Evolutionary conservation across 345 rosid genomes (phyloP).

Genomic region (Syzygium aqueum): DNA sequence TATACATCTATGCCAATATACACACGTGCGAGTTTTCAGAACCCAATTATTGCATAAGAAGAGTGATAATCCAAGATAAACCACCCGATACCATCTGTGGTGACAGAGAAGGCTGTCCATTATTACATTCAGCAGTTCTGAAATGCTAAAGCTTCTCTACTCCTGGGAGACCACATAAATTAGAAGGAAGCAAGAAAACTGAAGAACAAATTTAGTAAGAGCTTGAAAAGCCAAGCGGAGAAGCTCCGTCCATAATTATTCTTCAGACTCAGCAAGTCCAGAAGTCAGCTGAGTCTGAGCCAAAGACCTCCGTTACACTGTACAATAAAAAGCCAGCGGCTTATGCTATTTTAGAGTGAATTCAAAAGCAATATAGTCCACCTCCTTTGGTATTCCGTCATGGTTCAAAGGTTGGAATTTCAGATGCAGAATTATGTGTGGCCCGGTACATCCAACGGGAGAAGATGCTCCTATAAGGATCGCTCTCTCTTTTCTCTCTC

Average conservation of each 20-base stretch:
- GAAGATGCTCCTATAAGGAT: conserved; percentile 55
- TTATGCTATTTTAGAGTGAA: neutral
- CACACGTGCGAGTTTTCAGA: neutral
- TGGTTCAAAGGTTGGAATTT: conserved; percentile 57
- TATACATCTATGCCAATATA: neutral
- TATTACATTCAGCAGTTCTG: neutral
- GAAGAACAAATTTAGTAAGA: neutral
- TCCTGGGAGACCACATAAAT: neutral
- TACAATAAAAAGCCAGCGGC: neutral
- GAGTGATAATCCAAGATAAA: neutral
- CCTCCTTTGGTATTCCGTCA: conserved; percentile 2
- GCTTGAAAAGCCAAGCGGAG: neutral
- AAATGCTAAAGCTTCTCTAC: neutral
- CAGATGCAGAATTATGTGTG: conserved; percentile 28
- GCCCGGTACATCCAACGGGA: conserved; percentile 44
- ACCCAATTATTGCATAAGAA: neutral
- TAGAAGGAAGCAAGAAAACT: neutral
- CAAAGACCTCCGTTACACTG: neutral
- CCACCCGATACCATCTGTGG: neutral
- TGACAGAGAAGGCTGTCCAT: neutral
- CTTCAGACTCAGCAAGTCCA: neutral
- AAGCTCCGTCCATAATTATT: neutral
- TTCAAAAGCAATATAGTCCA: neutral
- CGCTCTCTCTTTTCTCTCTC: conserved; percentile 51
- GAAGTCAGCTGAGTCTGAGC: neutral